Base-by-base conservation (phyloP, 2,329 filamentous ascomycete genomes). In the Cercospora canescens region DNA sequence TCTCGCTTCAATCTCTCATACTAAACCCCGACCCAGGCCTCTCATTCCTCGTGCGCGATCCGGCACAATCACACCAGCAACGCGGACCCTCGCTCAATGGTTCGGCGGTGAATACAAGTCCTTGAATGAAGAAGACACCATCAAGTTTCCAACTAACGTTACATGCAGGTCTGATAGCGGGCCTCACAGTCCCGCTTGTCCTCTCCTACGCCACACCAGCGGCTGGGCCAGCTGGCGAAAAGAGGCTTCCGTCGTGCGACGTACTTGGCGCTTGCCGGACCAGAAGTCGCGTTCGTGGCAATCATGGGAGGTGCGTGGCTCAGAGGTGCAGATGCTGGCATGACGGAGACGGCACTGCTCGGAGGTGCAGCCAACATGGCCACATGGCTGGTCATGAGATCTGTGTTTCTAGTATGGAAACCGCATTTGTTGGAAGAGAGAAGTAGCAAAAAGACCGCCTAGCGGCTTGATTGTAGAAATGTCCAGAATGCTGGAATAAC, bases 11-110 rank as follows among this genome's bases (percentile, higher is more conserved):
- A 52, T 69, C 66, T 26, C 67, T 66, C 24, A n/a, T 62, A 12
- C 30, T 39, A 32, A 58, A 58, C 21, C 69, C 65, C 32, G 63
- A 65, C 37, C 59, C 37, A 28, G 67, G 64, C 60, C 67, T 67
- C 41, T 59, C 41, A 32, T 64, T 61, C 55, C 56, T 64, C 34
- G 56, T 64, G n/a, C 37, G 56, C 21, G 63, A 34, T 3, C 57
- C 57, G 6, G 50, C 63, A 34, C 63, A 64, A 60, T 64, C 32
- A 64, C 56, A 6, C 63, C 57, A 35, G 56, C 63, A 54, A 64
- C 57, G 26, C 57, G 57, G 2, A 60, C 56, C 12, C 45, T 64
- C 26, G 57, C 57, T 6, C 45, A 45, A 21, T 60, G 28, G 37
- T 50, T 64, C 24, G 62, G 62, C 28, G 62, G 57, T 60, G 48